Percentiles rank a stretch among this genome's conserved stretches.
Evolutionary conservation across 176 grass and related monocot species (phyloP).

Genomic region (Avena eriantha): DNA sequence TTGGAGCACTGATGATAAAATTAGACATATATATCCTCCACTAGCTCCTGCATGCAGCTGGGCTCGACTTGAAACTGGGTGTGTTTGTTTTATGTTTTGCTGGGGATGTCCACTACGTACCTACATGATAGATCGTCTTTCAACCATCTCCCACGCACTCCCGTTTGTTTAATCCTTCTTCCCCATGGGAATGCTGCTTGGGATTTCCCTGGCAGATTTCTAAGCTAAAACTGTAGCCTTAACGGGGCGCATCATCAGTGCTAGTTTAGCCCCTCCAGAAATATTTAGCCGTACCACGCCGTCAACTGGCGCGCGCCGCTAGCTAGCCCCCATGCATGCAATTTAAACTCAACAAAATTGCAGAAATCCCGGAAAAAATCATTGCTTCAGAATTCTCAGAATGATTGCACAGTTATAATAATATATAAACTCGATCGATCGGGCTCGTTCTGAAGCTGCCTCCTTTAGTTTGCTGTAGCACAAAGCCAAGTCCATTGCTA

Average conservation of each 20-base stretch:
- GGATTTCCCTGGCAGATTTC: conserved; percentile 51
- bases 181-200: conserved; percentile 45
- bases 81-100: conserved; percentile 41
- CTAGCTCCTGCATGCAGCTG: conserved; percentile 7
- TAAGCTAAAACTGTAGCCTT: conserved; percentile 49
- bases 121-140: conserved; percentile 31
- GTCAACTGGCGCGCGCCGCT: conserved; percentile 45
- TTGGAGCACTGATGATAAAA: conserved; percentile 40
- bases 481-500: not conserved
- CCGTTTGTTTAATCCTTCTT: conserved; percentile 34
- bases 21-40: not conserved
- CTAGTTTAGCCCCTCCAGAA: conserved; percentile 30
- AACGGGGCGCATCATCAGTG: conserved; percentile 54
- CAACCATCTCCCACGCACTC: conserved; percentile 48
- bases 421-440: not conserved
- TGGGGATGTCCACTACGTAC: conserved; percentile 39
- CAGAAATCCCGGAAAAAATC: conserved; percentile 33
- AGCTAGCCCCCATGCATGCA: not conserved
- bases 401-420: conserved; percentile 45
- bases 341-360: too few species aligned
- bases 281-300: conserved; percentile 50
- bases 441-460: conserved; percentile 11
- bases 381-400: conserved; percentile 47
- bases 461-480: conserved; percentile 35
- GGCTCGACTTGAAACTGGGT: conserved; percentile 24